A percentile compares a stretch with the other conserved stretches of the same genome.
Evolutionary conservation across 768 basidiomycete species (phyloP).

Genomic region (Trametes cubensis): DNA sequence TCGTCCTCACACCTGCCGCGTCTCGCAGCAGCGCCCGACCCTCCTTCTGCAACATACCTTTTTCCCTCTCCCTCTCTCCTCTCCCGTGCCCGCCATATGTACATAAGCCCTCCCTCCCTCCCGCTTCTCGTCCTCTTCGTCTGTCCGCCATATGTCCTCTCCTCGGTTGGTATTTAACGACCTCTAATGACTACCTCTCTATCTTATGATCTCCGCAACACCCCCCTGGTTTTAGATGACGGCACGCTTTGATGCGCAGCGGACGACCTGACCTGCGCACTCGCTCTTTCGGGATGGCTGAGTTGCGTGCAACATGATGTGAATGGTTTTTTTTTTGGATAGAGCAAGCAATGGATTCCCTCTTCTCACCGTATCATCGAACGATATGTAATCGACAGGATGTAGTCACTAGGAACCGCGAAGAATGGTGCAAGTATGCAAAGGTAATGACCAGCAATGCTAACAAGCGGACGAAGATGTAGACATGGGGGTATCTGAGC

Average conservation of each 20-base stretch:
- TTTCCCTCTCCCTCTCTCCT: not conserved
- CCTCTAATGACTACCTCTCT: conserved; percentile 24
- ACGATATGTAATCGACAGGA: not conserved
- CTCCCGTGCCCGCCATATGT: conserved; percentile 16
- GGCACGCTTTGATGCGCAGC: not conserved
- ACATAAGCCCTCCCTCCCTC: conserved; percentile 3
- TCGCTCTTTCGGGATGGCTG: not conserved
- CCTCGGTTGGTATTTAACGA: conserved; percentile 28
- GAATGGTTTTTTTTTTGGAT: not conserved
- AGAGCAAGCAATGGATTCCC: not conserved
- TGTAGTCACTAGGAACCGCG: too few species aligned
- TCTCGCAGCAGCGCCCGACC: conserved; percentile 20
- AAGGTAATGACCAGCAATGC: too few species aligned
- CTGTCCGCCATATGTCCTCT: conserved; percentile 4
- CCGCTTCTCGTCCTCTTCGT: not conserved
- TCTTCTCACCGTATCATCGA: not conserved
- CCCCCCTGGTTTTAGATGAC: conserved; percentile 1
- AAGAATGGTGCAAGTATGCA: too few species aligned
- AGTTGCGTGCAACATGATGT: not conserved
- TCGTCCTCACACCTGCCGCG: conserved; percentile 20
- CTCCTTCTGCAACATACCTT: conserved; percentile 15
- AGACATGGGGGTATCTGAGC: not conserved
- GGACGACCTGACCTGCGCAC: not conserved
- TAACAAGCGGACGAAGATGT: not conserved
- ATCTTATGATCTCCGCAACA: conserved; percentile 16